Percentiles rank a stretch among this genome's conserved stretches.
phyloP scores from a whole-genome alignment of 495 filamentous ascomycete species.

The Elaphomyces granulatus region DNA sequence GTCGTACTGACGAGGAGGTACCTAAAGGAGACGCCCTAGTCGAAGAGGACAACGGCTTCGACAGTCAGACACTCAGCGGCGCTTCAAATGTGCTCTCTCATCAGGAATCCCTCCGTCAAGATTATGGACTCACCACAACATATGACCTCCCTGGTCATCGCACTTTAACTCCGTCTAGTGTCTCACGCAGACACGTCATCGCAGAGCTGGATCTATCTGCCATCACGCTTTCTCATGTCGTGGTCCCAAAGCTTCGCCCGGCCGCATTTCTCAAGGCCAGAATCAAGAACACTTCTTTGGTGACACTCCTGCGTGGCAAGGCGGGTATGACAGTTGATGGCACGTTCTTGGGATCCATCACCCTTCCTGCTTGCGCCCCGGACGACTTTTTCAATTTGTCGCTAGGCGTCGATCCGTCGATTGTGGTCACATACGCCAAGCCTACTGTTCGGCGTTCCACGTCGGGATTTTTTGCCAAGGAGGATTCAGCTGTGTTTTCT shows the following conservation, averaged over 20 bases:
- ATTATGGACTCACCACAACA: constrained; percentile 44
- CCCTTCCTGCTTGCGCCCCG: constrained; percentile 41
- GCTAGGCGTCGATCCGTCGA: constrained; percentile 51
- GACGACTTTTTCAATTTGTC: constrained; percentile 45
- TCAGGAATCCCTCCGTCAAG: constrained; percentile 20
- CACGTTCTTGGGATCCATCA: constrained; percentile 48
- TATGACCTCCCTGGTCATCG: constrained; percentile 44
- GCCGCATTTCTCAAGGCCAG: constrained; percentile 52
- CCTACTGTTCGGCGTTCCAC: constrained; percentile 41
- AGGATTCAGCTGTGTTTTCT: constrained; percentile 42
- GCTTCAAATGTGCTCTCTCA: constrained; percentile 7
- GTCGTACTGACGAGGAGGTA: constrained; percentile 8
- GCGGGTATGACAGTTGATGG: constrained; percentile 54
- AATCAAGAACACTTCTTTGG: constrained; percentile 41
- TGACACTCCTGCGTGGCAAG: constrained; percentile 45
- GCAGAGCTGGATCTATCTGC: constrained; percentile 23
- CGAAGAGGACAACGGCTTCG: neutral
- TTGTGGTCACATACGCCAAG: constrained; percentile 46
- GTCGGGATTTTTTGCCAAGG: constrained; percentile 40
- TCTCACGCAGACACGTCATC: constrained; percentile 30
- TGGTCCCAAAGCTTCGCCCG: constrained; percentile 51
- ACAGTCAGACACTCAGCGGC: neutral
- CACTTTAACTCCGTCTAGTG: constrained; percentile 28
- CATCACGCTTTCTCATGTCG: constrained; percentile 31
- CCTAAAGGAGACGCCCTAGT: neutral